Evolutionary conservation across 192 early-diverging fungal species (phyloP).

Genomic region (Diversispora eburnea): DNA sequence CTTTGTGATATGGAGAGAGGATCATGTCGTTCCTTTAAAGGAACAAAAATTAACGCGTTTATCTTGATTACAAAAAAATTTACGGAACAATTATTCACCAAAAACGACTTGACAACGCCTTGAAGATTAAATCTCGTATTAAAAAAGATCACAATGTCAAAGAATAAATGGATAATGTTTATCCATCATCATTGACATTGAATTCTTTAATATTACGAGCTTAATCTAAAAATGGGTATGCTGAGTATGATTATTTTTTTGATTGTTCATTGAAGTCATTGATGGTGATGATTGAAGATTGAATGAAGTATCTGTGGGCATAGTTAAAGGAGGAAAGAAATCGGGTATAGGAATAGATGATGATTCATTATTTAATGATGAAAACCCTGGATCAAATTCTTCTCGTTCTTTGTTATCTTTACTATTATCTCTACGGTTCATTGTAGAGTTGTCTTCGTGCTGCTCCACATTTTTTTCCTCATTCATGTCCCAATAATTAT

Average conservation of each 20-base stretch:
- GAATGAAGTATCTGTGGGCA: neutral
- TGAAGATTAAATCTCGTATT: too few species aligned
- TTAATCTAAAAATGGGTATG: too few species aligned
- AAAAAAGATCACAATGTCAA: too few species aligned
- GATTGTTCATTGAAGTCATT: neutral
- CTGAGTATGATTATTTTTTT: neutral
- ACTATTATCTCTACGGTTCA: neutral
- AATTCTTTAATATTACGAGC: too few species aligned
- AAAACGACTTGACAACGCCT: too few species aligned
- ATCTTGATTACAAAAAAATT: too few species aligned
- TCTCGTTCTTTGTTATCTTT: slow-evolving; percentile 9
- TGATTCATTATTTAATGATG: neutral
- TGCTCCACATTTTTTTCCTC: neutral
- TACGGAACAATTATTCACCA: too few species aligned
- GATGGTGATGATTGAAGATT: neutral
- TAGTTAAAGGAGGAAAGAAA: neutral
- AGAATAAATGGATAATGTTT: too few species aligned
- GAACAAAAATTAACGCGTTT: too few species aligned
- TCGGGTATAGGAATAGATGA: neutral
- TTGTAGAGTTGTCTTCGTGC: neutral
- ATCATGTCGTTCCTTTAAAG: too few species aligned
- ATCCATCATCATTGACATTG: too few species aligned
- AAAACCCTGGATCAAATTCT: neutral
- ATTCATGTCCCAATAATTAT: slow-evolving; percentile 5
- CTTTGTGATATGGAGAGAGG: too few species aligned